A percentile compares a stretch with the other conserved stretches of the same genome.
These are phyloP conservation scores for Avena eriantha DNA, from an alignment of 176 grass and related monocot genomes.

Conservation along the genomic window DNA sequence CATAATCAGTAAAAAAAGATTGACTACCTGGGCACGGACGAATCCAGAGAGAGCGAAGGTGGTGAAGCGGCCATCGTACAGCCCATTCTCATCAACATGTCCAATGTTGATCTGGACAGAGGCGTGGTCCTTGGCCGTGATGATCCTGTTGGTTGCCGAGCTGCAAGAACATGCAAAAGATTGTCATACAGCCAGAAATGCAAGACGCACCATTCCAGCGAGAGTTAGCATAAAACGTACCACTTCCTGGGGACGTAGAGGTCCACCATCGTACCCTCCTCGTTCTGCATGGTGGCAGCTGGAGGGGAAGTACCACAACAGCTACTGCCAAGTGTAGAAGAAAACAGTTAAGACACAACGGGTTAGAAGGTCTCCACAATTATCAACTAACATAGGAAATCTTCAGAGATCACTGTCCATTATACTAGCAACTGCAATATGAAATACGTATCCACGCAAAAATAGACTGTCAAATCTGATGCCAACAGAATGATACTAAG, in stretches of 20 bases:
- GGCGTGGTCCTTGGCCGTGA: slow-evolving; percentile 75
- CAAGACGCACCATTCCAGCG: neutral
- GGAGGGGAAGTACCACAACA: slow-evolving; percentile 12
- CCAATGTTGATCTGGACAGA: slow-evolving; percentile 89
- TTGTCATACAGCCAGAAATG: neutral
- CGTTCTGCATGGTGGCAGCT: slow-evolving; percentile 66
- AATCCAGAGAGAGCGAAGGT: slow-evolving; percentile 83
- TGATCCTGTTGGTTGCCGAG: slow-evolving; percentile 82
- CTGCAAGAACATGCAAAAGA: slow-evolving; percentile 41
- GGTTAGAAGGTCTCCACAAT: neutral
- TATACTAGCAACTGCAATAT: neutral
- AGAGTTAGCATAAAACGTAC: neutral
- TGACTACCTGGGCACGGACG: slow-evolving; percentile 74
- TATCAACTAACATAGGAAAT: neutral
- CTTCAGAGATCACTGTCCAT: neutral
- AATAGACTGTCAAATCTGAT: too few relatives aligned
- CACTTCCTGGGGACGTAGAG: slow-evolving; percentile 83
- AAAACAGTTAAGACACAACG: neutral
- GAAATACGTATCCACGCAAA: neutral
- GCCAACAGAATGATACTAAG: neutral
- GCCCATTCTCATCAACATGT: slow-evolving; percentile 74
- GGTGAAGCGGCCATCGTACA: slow-evolving; percentile 68
- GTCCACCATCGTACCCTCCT: slow-evolving; percentile 75
- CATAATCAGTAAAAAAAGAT: neutral
- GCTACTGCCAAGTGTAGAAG: neutral